These are phyloP conservation scores for Acanthamoeba healyi DNA, from an alignment of 208 protist genomes.

Conservation along the genomic window DNA sequence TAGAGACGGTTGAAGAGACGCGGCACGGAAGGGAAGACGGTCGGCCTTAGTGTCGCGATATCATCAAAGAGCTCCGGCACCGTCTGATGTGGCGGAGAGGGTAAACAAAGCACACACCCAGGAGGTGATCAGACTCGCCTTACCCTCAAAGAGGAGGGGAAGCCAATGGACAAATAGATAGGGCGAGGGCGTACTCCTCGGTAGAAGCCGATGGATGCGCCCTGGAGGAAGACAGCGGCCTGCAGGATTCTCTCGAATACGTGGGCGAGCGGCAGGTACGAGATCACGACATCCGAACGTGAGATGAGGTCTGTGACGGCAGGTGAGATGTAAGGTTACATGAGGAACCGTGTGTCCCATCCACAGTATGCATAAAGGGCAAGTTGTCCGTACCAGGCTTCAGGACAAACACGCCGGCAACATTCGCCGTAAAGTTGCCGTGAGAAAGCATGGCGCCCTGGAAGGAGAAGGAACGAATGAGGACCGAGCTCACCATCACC, in stretches of 20 bases:
- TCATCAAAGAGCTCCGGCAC: slow-evolving; percentile 88
- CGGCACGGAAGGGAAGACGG: slow-evolving; percentile 90
- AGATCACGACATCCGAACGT: slow-evolving; percentile 84
- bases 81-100: slow-evolving; percentile 81
- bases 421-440: slow-evolving; percentile 80
- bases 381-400: neutral
- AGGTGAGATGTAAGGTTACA: neutral
- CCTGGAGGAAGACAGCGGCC: slow-evolving; percentile 57
- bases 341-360: neutral
- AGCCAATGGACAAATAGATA: no score
- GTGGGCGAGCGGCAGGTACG: slow-evolving; percentile 92
- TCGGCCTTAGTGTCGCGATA: slow-evolving; percentile 88
- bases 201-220: slow-evolving; percentile 88
- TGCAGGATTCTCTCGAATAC: slow-evolving; percentile 88
- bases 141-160: no score
- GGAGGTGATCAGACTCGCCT: no score
- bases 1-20: slow-evolving; percentile 90
- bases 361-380: neutral
- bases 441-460: slow-evolving; percentile 86
- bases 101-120: no score
- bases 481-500: neutral
- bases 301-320: neutral
- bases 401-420: slow-evolving; percentile 75
- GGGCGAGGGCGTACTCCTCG: slow-evolving; percentile 72
- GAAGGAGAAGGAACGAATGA: slow-evolving; percentile 30